Conservation (phyloP, 2,329 filamentous ascomycete genomes). For the Alternaria sp. region DNA sequence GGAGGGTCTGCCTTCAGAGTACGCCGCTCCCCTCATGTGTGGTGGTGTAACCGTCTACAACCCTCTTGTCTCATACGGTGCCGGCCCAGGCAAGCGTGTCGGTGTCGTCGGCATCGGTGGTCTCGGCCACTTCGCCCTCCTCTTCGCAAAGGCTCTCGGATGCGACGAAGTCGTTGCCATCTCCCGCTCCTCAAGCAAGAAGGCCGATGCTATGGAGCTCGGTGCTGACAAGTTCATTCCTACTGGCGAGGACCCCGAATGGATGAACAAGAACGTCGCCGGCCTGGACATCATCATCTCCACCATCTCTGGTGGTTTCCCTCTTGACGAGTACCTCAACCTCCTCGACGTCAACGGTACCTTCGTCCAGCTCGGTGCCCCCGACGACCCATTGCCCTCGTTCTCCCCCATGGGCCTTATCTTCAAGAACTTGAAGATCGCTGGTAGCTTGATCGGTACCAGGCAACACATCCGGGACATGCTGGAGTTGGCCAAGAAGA, state of each 20-base stretch:
- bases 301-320: conserved; percentile 67
- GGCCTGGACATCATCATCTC: conserved; percentile 67
- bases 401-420: conserved; percentile 65
- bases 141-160: conserved; percentile 75
- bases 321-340: conserved; percentile 65
- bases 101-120: conserved; percentile 78
- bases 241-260: conserved; percentile 65
- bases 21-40: conserved; percentile 82
- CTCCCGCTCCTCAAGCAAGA: conserved; percentile 68
- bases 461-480: conserved; percentile 67
- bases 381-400: conserved; percentile 63
- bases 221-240: conserved; percentile 70
- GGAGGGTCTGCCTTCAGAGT: conserved; percentile 66
- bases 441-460: conserved; percentile 70
- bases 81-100: conserved; percentile 79
- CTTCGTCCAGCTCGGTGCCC: conserved; percentile 72
- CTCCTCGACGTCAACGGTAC: conserved; percentile 67
- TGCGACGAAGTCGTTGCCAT: conserved; percentile 72
- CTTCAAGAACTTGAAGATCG: conserved; percentile 65
- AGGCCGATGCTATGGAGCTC: conserved; percentile 66
- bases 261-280: conserved; percentile 63
- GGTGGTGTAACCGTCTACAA: conserved; percentile 82
- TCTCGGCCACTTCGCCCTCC: conserved; percentile 74
- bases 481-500: conserved; percentile 54
- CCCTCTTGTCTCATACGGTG: conserved; percentile 77